Percentiles rank a stretch among this genome's conserved stretches.
Evolutionary conservation across 2,329 filamentous ascomycete species (phyloP).

Genomic region (Endoconidiophora polonica): DNA sequence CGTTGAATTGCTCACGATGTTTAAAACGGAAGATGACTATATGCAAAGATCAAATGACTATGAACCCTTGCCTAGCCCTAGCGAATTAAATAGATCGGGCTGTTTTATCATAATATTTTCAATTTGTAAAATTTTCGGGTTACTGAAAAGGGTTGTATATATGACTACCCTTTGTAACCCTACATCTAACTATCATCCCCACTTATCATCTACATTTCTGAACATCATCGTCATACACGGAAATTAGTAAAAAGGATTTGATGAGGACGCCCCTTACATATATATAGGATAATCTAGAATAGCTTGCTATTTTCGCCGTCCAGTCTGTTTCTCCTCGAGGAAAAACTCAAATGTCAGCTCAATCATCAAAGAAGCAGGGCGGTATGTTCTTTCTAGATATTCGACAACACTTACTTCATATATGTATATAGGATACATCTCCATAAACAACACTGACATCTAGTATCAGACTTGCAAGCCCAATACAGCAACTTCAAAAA

Average conservation of each 20-base stretch:
- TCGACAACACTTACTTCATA: not conserved
- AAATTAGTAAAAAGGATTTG: not conserved
- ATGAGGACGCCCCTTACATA: not conserved
- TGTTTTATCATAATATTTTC: not conserved
- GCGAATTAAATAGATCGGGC: not conserved
- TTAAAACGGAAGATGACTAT: too few relatives aligned
- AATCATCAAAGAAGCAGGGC: constrained; percentile 55
- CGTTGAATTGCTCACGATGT: too few relatives aligned
- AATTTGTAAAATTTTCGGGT: not conserved
- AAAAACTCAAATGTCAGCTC: constrained; percentile 27
- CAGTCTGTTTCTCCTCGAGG: not conserved
- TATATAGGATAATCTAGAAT: not conserved
- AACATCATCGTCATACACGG: not conserved
- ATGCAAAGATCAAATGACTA: too few relatives aligned
- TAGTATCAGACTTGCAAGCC: constrained; percentile 51
- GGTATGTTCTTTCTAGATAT: constrained; percentile 27
- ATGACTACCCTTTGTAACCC: too few relatives aligned
- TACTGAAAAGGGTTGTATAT: too few relatives aligned
- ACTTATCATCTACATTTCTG: not conserved
- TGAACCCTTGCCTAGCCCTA: not conserved
- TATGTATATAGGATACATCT: not conserved
- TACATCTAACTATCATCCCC: too few relatives aligned
- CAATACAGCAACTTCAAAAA: constrained; percentile 67
- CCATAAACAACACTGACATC: constrained; percentile 8
- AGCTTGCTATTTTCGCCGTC: not conserved